Evolutionary conservation across 1,284 basidiomycete species (phyloP), one percentile per base, ranked within the genome.

Genomic region (Microbotryomycetes sp.): DNA sequence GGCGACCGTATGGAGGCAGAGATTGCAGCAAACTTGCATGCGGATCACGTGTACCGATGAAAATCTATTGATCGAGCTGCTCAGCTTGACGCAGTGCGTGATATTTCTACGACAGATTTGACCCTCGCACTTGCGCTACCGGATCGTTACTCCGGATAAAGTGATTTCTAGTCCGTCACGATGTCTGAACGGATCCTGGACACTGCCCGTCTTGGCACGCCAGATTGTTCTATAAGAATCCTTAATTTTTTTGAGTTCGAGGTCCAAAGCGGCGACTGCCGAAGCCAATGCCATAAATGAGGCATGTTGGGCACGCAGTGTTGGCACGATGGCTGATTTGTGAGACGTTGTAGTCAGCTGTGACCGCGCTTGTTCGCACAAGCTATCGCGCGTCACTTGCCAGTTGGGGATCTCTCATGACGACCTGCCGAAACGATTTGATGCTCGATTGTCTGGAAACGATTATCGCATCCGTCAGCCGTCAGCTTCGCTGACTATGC

Each of bases 1-100:
- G 96, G 96, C 64, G 96, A 98, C 80, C 81, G 89, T 67, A 89
- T 91, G 67, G 94, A 98, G 79, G 89, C 92, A 42, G 94, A 98
- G 80, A 90, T 97, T 74, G 91, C 91, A 60, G 92, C 92, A 60
- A 96, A 96, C 78, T 79, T 97, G 68, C 83, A 92, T 74, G 81
- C 78, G 26, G 78, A 81, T 68, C 79, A 80, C 72, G 76, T 42
- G 36, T 42, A 42, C 19, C 36, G 36, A 42, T 42, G n/a, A n/a
- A 42, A 42, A 12, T 42, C 36, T 42, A 19, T 42, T 42, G 12
- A 19, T 42, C 19, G 36, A 42, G 12, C 36, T 42, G 9, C 19
- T 9, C 36, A 42, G 19, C 19, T 12, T 42, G 9, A 12, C 19
- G 36, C 36, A 9, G 36, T 42, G 12, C 19, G 19, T 19, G 36